A percentile compares a stretch with the other conserved stretches of the same genome.
phyloP scores from a whole-genome alignment of 1,284 basidiomycete species.

The Ustilago trichophora region DNA sequence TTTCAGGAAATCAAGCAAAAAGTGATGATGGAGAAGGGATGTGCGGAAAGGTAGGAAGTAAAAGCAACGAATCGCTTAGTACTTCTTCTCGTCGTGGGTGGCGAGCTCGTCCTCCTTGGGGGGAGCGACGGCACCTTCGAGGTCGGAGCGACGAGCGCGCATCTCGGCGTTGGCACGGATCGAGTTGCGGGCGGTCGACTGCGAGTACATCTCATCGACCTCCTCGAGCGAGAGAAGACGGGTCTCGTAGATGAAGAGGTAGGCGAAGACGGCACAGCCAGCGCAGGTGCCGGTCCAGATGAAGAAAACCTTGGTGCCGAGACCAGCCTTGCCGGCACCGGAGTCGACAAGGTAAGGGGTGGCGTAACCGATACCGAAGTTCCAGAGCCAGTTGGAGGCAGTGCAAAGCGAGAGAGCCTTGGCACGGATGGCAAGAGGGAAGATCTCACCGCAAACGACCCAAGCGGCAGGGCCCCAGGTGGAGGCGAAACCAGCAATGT shows the following conservation, averaged over 20 bases:
- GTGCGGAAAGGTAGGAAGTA: background rate
- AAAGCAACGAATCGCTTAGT: conserved; percentile 22
- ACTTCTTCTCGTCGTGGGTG: conserved; percentile 54
- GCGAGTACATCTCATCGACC: conserved; percentile 69
- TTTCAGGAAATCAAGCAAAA: conserved; percentile 3
- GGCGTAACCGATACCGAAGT: conserved; percentile 69
- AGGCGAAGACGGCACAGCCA: conserved; percentile 55
- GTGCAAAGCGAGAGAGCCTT: conserved; percentile 80
- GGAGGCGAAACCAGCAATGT: conserved; percentile 68
- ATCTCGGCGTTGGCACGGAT: conserved; percentile 50
- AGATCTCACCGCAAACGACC: conserved; percentile 64
- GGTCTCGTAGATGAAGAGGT: conserved; percentile 73
- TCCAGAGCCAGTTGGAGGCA: conserved; percentile 75
- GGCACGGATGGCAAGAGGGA: conserved; percentile 74
- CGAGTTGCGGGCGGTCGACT: conserved; percentile 41
- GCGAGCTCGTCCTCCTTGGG: conserved; percentile 50
- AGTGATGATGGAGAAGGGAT: background rate
- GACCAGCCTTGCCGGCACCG: conserved; percentile 72
- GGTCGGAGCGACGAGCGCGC: conserved; percentile 51
- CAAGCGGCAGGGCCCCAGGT: conserved; percentile 69
- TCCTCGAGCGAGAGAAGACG: conserved; percentile 79
- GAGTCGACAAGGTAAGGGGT: conserved; percentile 80
- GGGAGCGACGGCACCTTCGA: conserved; percentile 46
- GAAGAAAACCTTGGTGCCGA: conserved; percentile 86
- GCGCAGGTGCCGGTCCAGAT: conserved; percentile 72